A percentile compares a stretch with the other conserved stretches of the same genome.
phyloP scores from a whole-genome alignment of 768 basidiomycete genomes.

The Psilocybe cubensis region DNA sequence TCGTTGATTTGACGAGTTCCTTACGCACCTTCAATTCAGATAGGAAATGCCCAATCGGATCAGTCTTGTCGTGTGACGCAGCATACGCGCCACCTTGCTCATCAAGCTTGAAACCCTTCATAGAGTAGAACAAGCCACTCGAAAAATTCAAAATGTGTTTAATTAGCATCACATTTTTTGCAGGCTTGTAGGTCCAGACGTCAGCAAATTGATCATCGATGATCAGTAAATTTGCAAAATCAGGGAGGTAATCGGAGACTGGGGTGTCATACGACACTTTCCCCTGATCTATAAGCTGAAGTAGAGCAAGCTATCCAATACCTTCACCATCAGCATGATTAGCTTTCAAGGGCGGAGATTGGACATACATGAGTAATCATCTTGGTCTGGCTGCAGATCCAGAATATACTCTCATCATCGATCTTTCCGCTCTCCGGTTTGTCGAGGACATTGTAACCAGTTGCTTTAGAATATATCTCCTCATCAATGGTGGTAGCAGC shows the following conservation, averaged over 20 bases:
- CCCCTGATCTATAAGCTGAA: conserved; percentile 30
- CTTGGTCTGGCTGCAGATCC: conserved; percentile 41
- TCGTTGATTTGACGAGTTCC: background rate
- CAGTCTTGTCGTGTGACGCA: conserved; percentile 2
- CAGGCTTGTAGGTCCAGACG: conserved; percentile 20
- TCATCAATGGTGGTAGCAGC: conserved; percentile 23
- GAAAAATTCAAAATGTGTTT: conserved; percentile 32
- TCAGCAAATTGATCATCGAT: conserved; percentile 12
- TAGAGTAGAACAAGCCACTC: conserved; percentile 30
- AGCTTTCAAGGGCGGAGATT: background rate
- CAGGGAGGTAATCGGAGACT: conserved; percentile 24
- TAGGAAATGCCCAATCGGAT: conserved; percentile 19
- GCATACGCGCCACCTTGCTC: conserved; percentile 5
- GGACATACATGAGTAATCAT: conserved; percentile 31
- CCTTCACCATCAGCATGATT: background rate
- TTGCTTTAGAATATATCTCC: conserved; percentile 29
- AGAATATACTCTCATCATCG: conserved; percentile 32
- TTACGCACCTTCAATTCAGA: conserved; percentile 14
- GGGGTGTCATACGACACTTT: conserved; percentile 23
- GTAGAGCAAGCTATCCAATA: conserved; percentile 23
- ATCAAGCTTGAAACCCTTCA: background rate
- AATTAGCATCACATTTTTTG: conserved; percentile 22
- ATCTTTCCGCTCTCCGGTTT: conserved; percentile 29
- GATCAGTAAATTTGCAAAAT: conserved; percentile 24
- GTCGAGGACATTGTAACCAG: conserved; percentile 25